Base-by-base conservation (phyloP, 257 asterid species). In the Buddleja alternifolia region DNA sequence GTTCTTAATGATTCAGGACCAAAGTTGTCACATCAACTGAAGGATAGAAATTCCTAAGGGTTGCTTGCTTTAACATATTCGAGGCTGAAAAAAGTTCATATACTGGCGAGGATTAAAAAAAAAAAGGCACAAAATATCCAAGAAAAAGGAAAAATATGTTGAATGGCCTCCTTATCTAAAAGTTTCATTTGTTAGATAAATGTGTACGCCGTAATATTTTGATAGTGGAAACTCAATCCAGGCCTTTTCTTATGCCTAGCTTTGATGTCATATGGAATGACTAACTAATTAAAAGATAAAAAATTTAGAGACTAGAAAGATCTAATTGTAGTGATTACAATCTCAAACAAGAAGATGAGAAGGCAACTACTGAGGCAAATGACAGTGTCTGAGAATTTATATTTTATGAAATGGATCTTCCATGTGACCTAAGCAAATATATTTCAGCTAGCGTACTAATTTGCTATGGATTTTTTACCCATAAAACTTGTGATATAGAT, bases 211-310 rank as follows among this genome's bases (percentile, higher is more conserved):
- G 34, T 29, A 29, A 29, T 29, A 29, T n/a, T 29, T 29, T 29
- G 34, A 16, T 16, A 15, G 63, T 24, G 60, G 60, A 53, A 24
- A 53, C 11, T 10, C 37, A 53, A 23, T 12, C 15, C 3, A 29
- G 34, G 8, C 11, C 8, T 53, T n/a, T 10, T 10, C 7, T 1
- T 9, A 37, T 53, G 39, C 39, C 60, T 11, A 53, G 60, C 60
- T n/a, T 29, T 29, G 42, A n/a, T 32, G 16, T 56, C 42, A 56
- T 29, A 40, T 29, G 16, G 62, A 56, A 29, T 24, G 7, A 6
- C 62, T 37, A 56, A 20, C n/a, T 56, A 41, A 56, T 32, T 16
- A 29, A 32, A 56, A 56, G 39, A 42, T 34, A 34, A 57, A 57
- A 6, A 14, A 8, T n/a, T 23, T 34, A 47, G n/a, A 2, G 37